Evolutionary conservation across 257 asterid species (phyloP), one percentile per base, ranked within the genome.

Genomic region (Capsicum baccatum): DNA sequence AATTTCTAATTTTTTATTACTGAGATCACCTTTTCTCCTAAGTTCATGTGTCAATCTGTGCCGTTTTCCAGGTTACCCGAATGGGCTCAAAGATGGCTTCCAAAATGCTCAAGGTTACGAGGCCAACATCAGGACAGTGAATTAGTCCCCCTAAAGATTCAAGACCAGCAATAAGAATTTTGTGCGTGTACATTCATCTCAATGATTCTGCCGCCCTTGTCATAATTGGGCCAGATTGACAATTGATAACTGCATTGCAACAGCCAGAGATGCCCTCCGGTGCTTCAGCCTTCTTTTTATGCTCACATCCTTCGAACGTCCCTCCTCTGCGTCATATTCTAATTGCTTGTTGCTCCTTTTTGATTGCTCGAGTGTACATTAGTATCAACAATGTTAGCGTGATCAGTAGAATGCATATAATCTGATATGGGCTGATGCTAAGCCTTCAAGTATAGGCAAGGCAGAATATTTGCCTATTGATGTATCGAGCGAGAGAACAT

Each of bases 101-200:
- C 98, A 0, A 92, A 92, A 91, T 90, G 89, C 86, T 85, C 89
- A 88, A 92, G 86, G 92, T 69, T 93, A 48, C 91, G 96, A 88
- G 91, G 92, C 17, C 98, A 93, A 85, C 97, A 90, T 85, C 95
- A 87, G 84, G 99, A 92, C 83, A 92, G 97, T 76, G 99, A 96
- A 89, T 89, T 94, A 35, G 92, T 92, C 44, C 83, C 93, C 3
- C 76, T 96, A 87, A 93, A 87, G 86, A 76, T 83, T 39, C 90
- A 89, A 83, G 94, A 90, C 62, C 91, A 84, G 86, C 92, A 85
- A 79, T 89, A 86, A 52, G 84, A 64, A 64, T 66, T 39, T 79
- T 79, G 48, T 47, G 74, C 69, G 44, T 57, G 80, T 70, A 55
- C 84, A 19, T 57, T 79, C 42, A 81, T 63, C 55, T 35, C 12